Percentiles rank a stretch among this genome's conserved stretches.
These are phyloP conservation scores for Diaporthe batatas DNA, from an alignment of 2,329 filamentous ascomycete species.

Conservation along the genomic window DNA sequence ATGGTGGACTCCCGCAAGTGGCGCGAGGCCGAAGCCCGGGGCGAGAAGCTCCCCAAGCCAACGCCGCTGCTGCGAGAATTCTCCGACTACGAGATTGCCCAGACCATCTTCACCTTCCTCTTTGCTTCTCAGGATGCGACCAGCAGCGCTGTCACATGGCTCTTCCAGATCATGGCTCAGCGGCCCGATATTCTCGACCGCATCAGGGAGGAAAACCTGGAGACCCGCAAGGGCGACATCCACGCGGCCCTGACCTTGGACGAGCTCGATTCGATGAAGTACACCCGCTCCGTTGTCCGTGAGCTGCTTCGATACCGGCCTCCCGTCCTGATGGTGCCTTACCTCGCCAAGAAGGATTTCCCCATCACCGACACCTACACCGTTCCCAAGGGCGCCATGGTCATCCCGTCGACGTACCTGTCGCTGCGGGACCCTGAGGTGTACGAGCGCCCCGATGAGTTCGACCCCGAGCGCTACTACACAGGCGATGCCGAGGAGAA, in stretches of 20 bases:
- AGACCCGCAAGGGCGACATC: constrained; percentile 79
- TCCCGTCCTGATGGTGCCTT: constrained; percentile 97
- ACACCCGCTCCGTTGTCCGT: constrained; percentile 91
- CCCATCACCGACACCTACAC: constrained; percentile 90
- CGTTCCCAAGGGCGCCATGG: constrained; percentile 95
- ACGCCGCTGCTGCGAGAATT: constrained; percentile 86
- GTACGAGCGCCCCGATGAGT: constrained; percentile 89
- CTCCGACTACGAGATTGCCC: constrained; percentile 89
- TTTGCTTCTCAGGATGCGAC: constrained; percentile 98
- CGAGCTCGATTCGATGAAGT: constrained; percentile 87
- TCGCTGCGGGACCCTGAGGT: constrained; percentile 93
- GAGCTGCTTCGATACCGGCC: constrained; percentile 94
- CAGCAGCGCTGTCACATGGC: constrained; percentile 91
- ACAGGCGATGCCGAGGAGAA: constrained; percentile 88
- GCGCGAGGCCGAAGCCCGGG: constrained; percentile 81
- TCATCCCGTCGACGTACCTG: constrained; percentile 91
- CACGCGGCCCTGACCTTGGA: constrained; percentile 82
- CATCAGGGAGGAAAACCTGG: constrained; percentile 90
- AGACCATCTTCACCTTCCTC: constrained; percentile 95
- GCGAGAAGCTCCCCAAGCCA: constrained; percentile 82
- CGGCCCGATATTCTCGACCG: constrained; percentile 92
- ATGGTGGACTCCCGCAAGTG: constrained; percentile 90
- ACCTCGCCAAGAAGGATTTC: constrained; percentile 94
- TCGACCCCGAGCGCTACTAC: constrained; percentile 93
- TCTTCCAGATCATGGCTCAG: constrained; percentile 95